Base-by-base conservation (phyloP, 179 eudicot genomes). In the Silene vulgaris region DNA sequence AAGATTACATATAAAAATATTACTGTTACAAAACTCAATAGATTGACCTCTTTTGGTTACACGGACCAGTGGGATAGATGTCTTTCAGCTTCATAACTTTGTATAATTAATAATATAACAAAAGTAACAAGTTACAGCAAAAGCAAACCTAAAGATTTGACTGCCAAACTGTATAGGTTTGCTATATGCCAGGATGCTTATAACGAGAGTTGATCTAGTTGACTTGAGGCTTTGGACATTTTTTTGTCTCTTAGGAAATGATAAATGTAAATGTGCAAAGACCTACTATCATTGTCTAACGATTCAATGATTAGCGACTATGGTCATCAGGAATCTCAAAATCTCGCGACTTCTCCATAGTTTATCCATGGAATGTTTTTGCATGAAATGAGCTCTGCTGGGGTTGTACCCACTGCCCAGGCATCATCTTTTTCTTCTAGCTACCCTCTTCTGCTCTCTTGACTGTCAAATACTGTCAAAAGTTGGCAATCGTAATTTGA, bases 21-120 rank as follows among this genome's bases (percentile, higher is more conserved):
- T 60, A 20, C 11, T 60, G 28, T 4, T 20, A 17, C 26, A 19
- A 17, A 60, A 60, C 63, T 59, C 63, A 59, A 5, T 60, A 21
- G 19, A 5, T 60, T 16, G 26, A 19, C 64, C 19, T 60, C 2
- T 60, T 60, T 60, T 60, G 64, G 50, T 30, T 30, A 66, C 48
- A 19, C 70, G 2, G 21, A 16, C 14, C 37, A 66, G 70, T 30
- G 70, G 69, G 48, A 20, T 60, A 11, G 4, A 26, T 64, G 37
- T 64, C 37, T 1, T 64, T 64, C 68, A 64, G 12, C 68, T 64
- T 64, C 14, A 23, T 64, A 26, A 64, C 68, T 2, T 64, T 64
- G 45, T 37, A 61, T 64, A 26, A 64, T 64, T 35, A 26, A 8
- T 35, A 26, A 8, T 26, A 64, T 19, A 64, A 29, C n/a, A 64